Base-by-base conservation (phyloP, 495 filamentous ascomycete genomes). In the Neurospora pannonica region DNA sequence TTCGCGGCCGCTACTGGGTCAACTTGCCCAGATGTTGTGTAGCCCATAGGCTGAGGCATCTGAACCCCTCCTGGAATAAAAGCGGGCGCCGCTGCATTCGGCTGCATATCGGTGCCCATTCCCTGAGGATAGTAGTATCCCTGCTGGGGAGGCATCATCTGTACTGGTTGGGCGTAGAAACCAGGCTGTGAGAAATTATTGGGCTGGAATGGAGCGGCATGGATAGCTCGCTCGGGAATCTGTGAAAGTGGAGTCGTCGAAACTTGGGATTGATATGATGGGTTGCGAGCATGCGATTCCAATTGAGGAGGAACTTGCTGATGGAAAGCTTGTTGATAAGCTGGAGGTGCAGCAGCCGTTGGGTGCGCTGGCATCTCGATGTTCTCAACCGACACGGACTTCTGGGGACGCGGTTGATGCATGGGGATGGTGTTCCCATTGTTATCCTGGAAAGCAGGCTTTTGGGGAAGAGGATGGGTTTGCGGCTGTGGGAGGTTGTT, bases 401-500 rank as follows among this genome's bases (percentile, higher is more conserved):
- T 97, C 82, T 98, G 94, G 4, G 96, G 96, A 60, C 94, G 92
- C 71, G 96, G 96, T 80, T 99, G 96, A 78, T 98, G 93, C 92
- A 98, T 97, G 7, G 94, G 92, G 46, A 98, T 90, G 31, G 88
- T 86, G 67, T 85, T 91, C 67, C 88, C 88, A 73, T 90, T 90
- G 79, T 90, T 95, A 83, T 97, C 95, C 71, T 90, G 91, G 84
- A 91, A 93, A 2, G 87, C 85, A 4, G 92, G 92, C 77, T 92
- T 93, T 78, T 92, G 91, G 34, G 89, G 88, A 37, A 89, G 86
- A 36, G 89, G 88, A 75, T 91, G 87, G 4, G 84, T 85, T 72
- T 89, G 89, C 15, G 87, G 84, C 72, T 85, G 85, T 24, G 90
- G 84, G 38, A 86, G 77, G 73, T 87, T 86, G 77, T 82, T 86